phyloP scores from a whole-genome alignment of 371 early-diverging fungal species.

The Circinella umbellata region DNA sequence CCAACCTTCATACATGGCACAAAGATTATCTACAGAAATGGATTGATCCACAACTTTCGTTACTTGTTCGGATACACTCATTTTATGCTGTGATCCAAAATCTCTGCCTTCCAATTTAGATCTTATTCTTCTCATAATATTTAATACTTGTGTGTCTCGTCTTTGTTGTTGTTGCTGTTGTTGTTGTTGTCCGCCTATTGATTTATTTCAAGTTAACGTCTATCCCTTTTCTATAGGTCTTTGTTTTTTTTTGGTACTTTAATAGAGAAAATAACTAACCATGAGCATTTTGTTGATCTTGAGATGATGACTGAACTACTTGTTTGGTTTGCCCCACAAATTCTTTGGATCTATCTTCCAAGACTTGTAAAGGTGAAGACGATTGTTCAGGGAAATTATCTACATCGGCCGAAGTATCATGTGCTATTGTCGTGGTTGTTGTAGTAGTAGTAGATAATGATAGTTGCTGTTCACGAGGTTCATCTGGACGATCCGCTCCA shows the following conservation, averaged over 20 bases:
- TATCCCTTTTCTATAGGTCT: not conserved
- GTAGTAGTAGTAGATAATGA: not conserved
- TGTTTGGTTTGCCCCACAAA: not conserved
- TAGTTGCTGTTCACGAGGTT: slow-evolving; percentile 9
- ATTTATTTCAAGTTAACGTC: not conserved
- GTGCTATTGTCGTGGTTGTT: not conserved
- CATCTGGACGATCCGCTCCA: slow-evolving; percentile 34
- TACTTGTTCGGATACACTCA: slow-evolving; percentile 70
- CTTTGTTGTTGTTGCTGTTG: slow-evolving; percentile 9
- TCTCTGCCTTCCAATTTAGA: slow-evolving; percentile 78
- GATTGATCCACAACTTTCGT: slow-evolving; percentile 62
- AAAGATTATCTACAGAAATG: slow-evolving; percentile 59
- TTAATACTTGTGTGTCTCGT: slow-evolving; percentile 61
- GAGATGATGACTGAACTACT: not conserved
- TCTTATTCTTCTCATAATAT: slow-evolving; percentile 64
- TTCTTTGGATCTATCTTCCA: not conserved
- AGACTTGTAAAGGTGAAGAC: not conserved
- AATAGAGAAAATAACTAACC: not conserved
- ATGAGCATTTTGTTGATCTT: not conserved
- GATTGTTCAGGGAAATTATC: slow-evolving; percentile 1
- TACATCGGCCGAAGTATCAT: not conserved
- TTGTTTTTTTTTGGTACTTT: not conserved
- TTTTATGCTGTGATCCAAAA: slow-evolving; percentile 49
- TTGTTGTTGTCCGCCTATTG: not conserved
- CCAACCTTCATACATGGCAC: slow-evolving; percentile 64